A percentile compares a stretch with the other conserved stretches of the same genome.
These are phyloP conservation scores for Microbotryum intermedium DNA, from an alignment of 1,284 basidiomycete genomes.

Conservation along the genomic window DNA sequence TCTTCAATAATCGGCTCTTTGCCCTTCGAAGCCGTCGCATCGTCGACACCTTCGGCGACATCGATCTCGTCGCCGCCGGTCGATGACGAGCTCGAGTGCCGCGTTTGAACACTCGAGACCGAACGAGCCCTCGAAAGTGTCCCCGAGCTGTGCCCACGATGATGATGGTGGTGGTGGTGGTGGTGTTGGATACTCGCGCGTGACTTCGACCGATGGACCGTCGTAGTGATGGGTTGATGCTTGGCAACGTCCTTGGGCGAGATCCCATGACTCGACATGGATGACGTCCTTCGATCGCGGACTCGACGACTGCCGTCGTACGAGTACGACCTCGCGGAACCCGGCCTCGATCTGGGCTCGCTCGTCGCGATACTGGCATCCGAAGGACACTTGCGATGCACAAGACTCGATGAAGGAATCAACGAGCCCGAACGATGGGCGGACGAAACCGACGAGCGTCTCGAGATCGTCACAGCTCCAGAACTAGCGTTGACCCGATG, in stretches of 20 bases:
- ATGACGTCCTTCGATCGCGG: too few relatives aligned
- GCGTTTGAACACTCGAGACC: neutral
- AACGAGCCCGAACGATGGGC: neutral
- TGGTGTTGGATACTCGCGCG: neutral
- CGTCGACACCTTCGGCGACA: conserved; percentile 3
- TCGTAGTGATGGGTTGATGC: conserved; percentile 3
- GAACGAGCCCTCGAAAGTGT: neutral
- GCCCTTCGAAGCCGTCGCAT: conserved; percentile 3
- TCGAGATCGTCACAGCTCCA: conserved; percentile 26
- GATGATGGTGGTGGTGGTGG: conserved; percentile 1
- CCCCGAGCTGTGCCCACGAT: neutral
- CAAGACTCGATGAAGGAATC: too few relatives aligned
- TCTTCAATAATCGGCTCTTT: conserved; percentile 16
- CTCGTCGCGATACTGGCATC: too few relatives aligned
- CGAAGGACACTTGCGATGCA: too few relatives aligned
- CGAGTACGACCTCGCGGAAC: too few relatives aligned
- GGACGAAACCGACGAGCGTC: conserved; percentile 27
- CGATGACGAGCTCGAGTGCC: neutral
- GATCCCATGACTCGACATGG: too few relatives aligned
- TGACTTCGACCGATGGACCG: conserved; percentile 2
- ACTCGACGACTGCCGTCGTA: too few relatives aligned
- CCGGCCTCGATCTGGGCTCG: too few relatives aligned
- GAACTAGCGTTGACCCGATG: conserved; percentile 16
- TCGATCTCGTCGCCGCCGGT: neutral
- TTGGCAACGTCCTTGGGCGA: too few relatives aligned